Evolutionary conservation across 2,329 filamentous ascomycete species (phyloP), one percentile per base, ranked within the genome.

Genomic region (Aureobasidium sp.): DNA sequence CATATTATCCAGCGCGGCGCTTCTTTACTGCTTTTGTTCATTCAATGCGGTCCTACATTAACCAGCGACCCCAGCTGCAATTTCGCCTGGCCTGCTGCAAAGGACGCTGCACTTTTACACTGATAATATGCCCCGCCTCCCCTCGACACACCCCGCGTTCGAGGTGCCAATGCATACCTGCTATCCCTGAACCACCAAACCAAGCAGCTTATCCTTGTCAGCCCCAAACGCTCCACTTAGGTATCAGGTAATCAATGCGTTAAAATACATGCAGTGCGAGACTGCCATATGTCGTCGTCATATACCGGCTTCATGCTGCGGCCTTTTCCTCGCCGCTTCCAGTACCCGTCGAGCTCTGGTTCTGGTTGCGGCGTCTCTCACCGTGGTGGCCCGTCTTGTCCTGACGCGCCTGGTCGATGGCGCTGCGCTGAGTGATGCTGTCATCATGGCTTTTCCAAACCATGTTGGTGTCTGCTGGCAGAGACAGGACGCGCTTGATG

Each of bases 371-470:
- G 61, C 79, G 74, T 71, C 78, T 79, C 60, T 80, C 77, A 62
- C 72, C 70, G 44, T 75, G 74, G 56, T 74, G 71, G n/a, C 70
- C 68, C 52, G 63, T 62, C 77, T 96, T 96, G 71, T 96, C 91
- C 68, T 93, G 90, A 65, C 92, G 88, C 62, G 90, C 90, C 75
- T 96, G 91, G 70, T 97, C 92, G 66, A 96, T 91, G 22, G 90
- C 90, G 34, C 88, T 89, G 68, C 91, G 86, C 77, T 97, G 92
- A 68, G 91, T 89, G 72, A 99, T 97, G 75, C 91, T 96, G 66
- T 93, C 90, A 72, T 97, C 92, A 75, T 99, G 94, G 72, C 89
- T 94, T 78, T 96, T 96, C 85, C 92, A 99, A 69, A 94, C 87
- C 64, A 99, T 88, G 71, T 89, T 89, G 41, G 94, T 97, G 73